Evolutionary conservation across 768 basidiomycete species (phyloP).

Genomic region (Phanerochaete sordida): DNA sequence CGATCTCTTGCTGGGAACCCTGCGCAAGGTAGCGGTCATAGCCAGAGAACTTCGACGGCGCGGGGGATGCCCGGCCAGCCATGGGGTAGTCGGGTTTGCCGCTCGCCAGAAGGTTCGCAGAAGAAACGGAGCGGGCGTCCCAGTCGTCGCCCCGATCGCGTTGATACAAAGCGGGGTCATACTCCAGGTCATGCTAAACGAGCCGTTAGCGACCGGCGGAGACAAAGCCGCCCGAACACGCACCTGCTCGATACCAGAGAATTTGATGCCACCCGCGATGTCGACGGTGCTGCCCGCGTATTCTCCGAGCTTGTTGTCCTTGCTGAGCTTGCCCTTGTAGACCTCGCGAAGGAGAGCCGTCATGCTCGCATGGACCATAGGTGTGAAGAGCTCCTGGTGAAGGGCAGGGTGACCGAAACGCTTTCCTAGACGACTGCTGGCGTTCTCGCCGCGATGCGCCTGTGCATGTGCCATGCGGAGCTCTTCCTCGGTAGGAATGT

Average conservation of each 20-base stretch:
- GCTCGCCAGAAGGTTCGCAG: slow-evolving; percentile 46
- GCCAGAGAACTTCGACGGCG: slow-evolving; percentile 33
- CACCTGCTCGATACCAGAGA: slow-evolving; percentile 79
- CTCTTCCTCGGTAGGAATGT: slow-evolving; percentile 79
- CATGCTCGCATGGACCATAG: slow-evolving; percentile 85
- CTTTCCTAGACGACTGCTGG: slow-evolving; percentile 73
- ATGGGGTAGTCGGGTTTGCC: slow-evolving; percentile 35
- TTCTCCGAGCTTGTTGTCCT: slow-evolving; percentile 64
- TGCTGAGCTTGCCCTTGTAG: slow-evolving; percentile 68
- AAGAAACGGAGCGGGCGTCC: slow-evolving; percentile 77
- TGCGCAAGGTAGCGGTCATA: slow-evolving; percentile 59
- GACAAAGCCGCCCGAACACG: slow-evolving; percentile 11
- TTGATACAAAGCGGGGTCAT: slow-evolving; percentile 74
- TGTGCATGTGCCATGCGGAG: slow-evolving; percentile 70
- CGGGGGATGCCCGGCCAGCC: slow-evolving; percentile 35
- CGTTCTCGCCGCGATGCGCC: slow-evolving; percentile 71
- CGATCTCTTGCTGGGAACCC: slow-evolving; percentile 44
- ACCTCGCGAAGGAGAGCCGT: slow-evolving; percentile 74
- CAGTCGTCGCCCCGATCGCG: slow-evolving; percentile 89
- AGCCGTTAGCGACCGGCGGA: not conserved
- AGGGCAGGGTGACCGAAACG: slow-evolving; percentile 96
- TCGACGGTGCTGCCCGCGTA: slow-evolving; percentile 78
- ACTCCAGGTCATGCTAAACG: slow-evolving; percentile 67
- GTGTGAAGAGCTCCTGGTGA: slow-evolving; percentile 81
- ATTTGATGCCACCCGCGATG: slow-evolving; percentile 74